Conservation (phyloP, 805 yeast genomes). For the Wickerhamomyces hampshirensis region DNA sequence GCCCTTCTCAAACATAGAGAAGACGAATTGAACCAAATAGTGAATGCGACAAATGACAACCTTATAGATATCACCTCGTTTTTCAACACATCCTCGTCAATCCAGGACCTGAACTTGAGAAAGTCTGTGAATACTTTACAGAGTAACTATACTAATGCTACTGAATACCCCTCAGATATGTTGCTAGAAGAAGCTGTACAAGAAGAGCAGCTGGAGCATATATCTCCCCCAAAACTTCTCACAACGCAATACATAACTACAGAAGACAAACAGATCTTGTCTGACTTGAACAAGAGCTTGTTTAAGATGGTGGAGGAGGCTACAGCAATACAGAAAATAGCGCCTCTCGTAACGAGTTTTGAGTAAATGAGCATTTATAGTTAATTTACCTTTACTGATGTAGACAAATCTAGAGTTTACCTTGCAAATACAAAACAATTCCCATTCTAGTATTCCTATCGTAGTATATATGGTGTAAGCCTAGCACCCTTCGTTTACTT, state of each 20-base stretch:
- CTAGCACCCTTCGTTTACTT: too few species aligned
- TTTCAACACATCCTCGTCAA: slow-evolving; percentile 13
- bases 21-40: slow-evolving; percentile 41
- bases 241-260: slow-evolving; percentile 9
- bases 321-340: slow-evolving; percentile 12
- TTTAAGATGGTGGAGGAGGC: slow-evolving; percentile 11
- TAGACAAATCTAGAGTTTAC: too few species aligned
- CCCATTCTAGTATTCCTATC: neutral
- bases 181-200: too few species aligned
- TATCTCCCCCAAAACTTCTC: slow-evolving; percentile 9
- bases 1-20: slow-evolving; percentile 31
- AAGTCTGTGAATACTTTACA: slow-evolving; percentile 13
- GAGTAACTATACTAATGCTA: too few species aligned
- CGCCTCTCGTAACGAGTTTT: slow-evolving; percentile 20
- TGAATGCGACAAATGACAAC: slow-evolving; percentile 34
- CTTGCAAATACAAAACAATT: too few species aligned
- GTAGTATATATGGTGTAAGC: too few species aligned
- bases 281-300: slow-evolving; percentile 12
- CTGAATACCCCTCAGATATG: too few species aligned
- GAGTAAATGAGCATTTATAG: too few species aligned
- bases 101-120: slow-evolving; percentile 10
- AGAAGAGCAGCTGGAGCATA: slow-evolving; percentile 1
- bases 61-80: slow-evolving; percentile 22
- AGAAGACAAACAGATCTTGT: slow-evolving; percentile 12
- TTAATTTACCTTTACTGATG: too few species aligned